phyloP scores from a whole-genome alignment of 2,329 filamentous ascomycete genomes.

The Penicillium sp. region DNA sequence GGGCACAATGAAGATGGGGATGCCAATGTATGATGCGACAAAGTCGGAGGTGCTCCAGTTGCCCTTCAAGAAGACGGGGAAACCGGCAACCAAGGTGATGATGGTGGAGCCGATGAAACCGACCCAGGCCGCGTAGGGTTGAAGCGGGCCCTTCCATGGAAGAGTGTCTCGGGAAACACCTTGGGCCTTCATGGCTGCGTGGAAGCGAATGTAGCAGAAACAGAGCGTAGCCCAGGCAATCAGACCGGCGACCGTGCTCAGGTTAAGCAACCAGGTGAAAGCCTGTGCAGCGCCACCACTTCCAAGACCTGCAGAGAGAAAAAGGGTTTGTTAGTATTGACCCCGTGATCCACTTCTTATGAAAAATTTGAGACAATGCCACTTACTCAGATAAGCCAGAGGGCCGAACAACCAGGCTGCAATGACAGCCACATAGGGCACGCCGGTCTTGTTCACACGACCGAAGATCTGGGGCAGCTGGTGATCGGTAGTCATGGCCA shows the following conservation, averaged over 20 bases:
- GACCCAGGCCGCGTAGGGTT: constrained; percentile 59
- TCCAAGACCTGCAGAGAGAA: constrained; percentile 23
- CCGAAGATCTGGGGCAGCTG: constrained; percentile 55
- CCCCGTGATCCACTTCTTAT: too few relatives aligned
- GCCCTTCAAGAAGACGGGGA: constrained; percentile 44
- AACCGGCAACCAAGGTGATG: constrained; percentile 63
- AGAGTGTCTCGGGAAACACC: constrained; percentile 34
- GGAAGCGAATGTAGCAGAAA: constrained; percentile 49
- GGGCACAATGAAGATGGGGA: constrained; percentile 39
- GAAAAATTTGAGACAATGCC: background rate
- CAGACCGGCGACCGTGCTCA: constrained; percentile 43
- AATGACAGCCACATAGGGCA: constrained; percentile 55
- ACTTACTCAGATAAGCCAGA: constrained; percentile 38
- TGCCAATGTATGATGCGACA: constrained; percentile 38
- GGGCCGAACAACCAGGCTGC: constrained; percentile 45
- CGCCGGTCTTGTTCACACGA: constrained; percentile 47
- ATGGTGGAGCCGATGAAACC: constrained; percentile 54
- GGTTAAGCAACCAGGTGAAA: constrained; percentile 39
- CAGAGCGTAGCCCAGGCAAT: constrained; percentile 44
- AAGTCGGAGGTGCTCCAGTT: constrained; percentile 32
- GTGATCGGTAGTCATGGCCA: constrained; percentile 54
- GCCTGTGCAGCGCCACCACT: constrained; percentile 32
- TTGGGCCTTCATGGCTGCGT: constrained; percentile 40
- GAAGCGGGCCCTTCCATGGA: constrained; percentile 46
- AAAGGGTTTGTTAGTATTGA: background rate